Conservation (phyloP, 176 grass and related monocot genomes). For the Poa annua region DNA sequence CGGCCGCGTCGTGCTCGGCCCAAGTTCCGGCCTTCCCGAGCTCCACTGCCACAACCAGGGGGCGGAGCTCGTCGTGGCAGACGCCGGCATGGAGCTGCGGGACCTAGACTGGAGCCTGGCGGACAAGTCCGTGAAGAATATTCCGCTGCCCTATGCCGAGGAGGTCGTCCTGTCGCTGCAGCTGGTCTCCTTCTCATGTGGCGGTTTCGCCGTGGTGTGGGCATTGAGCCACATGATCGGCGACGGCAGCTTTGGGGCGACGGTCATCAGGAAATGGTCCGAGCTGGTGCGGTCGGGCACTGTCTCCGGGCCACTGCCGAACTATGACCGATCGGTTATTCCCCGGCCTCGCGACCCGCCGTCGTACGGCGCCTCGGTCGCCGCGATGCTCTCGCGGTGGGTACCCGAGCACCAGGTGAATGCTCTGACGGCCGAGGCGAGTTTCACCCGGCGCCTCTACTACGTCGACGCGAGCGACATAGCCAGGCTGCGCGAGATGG, state of each 20-base stretch:
- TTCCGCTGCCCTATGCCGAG: not conserved
- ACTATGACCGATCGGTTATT: slow-evolving; percentile 51
- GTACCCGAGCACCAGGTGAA: slow-evolving; percentile 28
- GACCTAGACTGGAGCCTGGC: not conserved
- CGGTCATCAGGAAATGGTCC: slow-evolving; percentile 35
- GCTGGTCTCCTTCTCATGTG: slow-evolving; percentile 49
- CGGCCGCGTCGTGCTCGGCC: not conserved
- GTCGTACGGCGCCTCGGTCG: slow-evolving; percentile 23
- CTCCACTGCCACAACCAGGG: slow-evolving; percentile 16
- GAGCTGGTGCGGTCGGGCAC: slow-evolving; percentile 17
- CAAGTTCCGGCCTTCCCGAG: not conserved
- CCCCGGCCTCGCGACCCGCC: not conserved
- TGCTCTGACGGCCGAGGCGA: not conserved
- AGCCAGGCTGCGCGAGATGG: not conserved
- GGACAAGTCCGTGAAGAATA: too few relatives aligned
- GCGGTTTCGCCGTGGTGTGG: slow-evolving; percentile 60
- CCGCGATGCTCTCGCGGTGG: not conserved
- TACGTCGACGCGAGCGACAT: slow-evolving; percentile 23
- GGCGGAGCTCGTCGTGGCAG: not conserved
- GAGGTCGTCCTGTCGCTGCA: slow-evolving; percentile 50
- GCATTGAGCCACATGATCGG: slow-evolving; percentile 37
- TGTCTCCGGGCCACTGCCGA: not conserved
- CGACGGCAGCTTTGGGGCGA: slow-evolving; percentile 27
- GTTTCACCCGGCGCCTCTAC: slow-evolving; percentile 43
- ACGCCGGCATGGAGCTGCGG: not conserved